These are phyloP conservation scores for Fusarium nodosum DNA, from an alignment of 2,329 filamentous ascomycete species.

Conservation along the genomic window DNA sequence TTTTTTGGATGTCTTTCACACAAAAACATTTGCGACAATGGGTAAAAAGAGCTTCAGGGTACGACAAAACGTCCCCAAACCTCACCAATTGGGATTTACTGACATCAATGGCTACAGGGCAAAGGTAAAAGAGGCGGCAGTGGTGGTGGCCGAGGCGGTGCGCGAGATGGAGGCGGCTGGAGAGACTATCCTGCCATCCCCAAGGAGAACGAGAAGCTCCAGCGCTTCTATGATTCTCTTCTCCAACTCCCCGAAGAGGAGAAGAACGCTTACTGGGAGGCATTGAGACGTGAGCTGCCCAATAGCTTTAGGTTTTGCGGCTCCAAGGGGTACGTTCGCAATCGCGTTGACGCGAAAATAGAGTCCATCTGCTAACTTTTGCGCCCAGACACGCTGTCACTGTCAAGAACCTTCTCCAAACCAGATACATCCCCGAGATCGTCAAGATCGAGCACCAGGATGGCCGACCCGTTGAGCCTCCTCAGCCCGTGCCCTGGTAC, in stretches of 20 bases:
- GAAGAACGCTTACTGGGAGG: constrained; percentile 84
- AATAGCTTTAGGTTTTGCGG: constrained; percentile 99
- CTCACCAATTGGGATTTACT: constrained; percentile 39
- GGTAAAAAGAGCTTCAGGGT: constrained; percentile 57
- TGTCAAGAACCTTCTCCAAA: constrained; percentile 88
- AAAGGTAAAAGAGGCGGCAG: constrained; percentile 56
- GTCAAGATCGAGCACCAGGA: constrained; percentile 85
- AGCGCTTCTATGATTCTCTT: constrained; percentile 86
- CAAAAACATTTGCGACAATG: constrained; percentile 52
- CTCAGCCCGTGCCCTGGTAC: constrained; percentile 88
- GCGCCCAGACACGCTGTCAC: constrained; percentile 82
- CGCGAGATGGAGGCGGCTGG: constrained; percentile 47
- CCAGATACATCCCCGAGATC: constrained; percentile 92
- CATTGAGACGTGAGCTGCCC: constrained; percentile 85
- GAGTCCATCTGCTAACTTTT: constrained; percentile 34
- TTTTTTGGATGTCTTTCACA: constrained; percentile 28
- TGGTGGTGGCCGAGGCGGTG: constrained; percentile 53
- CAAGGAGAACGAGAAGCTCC: constrained; percentile 86
- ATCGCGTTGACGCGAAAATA: constrained; percentile 12
- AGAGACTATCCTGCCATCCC: constrained; percentile 62
- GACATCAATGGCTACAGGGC: constrained; percentile 49
- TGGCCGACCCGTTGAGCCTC: constrained; percentile 84
- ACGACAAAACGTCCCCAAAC: constrained; percentile 15
- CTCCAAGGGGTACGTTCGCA: constrained; percentile 79
- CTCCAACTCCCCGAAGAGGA: constrained; percentile 83